Evolutionary conservation across 768 basidiomycete genomes (phyloP), one percentile per base, ranked within the genome.

Genomic region (Pleurotus salmoneostramineus): DNA sequence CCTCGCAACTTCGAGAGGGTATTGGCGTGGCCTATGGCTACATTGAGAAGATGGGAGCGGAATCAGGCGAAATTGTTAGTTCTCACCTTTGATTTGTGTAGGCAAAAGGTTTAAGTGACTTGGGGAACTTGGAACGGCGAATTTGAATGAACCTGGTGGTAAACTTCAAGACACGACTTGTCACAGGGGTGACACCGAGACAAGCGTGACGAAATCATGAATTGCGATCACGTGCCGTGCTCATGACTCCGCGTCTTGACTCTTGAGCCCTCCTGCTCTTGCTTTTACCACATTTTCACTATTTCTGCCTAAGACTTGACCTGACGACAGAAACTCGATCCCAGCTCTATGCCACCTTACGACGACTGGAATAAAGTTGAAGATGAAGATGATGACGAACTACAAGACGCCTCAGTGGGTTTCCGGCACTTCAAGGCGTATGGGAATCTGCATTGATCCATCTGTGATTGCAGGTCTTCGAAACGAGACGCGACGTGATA

Each of bases 331-430:
- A 27, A 27, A 27, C 21, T 27, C 21, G 49, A 48, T 49, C 50
- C 59, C 33, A 51, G 2, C 3, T 10, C 3, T 1, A 90, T 91
- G 88, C 71, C 87, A 0, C 77, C 83, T 0, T 93, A 85, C 60
- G 88, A 91, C 36, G 88, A 91, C 57, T 93, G 91, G 91, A 91
- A 89, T 67, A 81, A 76, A 56, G 65, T 89, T 31, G 89, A 88
- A 14, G 88, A 91, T 0, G 90, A 92, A 5, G 91, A 93, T 4
- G 91, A 94, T 0, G 87, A 90, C 17, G 92, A 93, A 61, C 66
- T 93, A 14, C 88, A 91, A 65, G 89, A 91, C 64, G 52, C 67
- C 7, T 85, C 87, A 43, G 88, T 89, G 63, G 57, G 73, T 70
- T 27, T 27, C 21, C 21, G 21, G 21, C 21, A 27, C 21, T 27